These are phyloP conservation scores for Boletus sp. DNA, from an alignment of 1,284 basidiomycete genomes.

Conservation along the genomic window DNA sequence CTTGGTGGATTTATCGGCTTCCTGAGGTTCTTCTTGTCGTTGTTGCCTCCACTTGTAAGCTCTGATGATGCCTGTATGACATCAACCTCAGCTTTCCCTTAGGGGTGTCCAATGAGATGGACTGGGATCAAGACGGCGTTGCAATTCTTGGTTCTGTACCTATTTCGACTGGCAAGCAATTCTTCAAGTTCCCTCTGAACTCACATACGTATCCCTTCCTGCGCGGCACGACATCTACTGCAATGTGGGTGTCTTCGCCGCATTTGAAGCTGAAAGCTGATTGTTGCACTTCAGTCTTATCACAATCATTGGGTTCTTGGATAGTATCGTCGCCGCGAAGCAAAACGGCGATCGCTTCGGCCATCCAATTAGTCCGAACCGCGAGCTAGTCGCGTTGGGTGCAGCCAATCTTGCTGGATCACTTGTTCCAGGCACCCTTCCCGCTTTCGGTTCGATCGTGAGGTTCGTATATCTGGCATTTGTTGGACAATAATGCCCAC, in stretches of 20 bases:
- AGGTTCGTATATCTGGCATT: conserved; percentile 40
- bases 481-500: not conserved
- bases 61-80: not conserved
- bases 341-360: conserved; percentile 82
- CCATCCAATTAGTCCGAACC: conserved; percentile 86
- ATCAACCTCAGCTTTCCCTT: conserved; percentile 1
- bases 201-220: conserved; percentile 60
- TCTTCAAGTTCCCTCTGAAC: conserved; percentile 66
- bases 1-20: conserved; percentile 67
- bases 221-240: conserved; percentile 71
- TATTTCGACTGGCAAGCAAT: conserved; percentile 54
- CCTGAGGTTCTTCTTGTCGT: conserved; percentile 84
- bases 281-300: conserved; percentile 48
- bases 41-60: conserved; percentile 72
- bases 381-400: conserved; percentile 86
- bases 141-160: conserved; percentile 77
- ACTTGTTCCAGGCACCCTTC: conserved; percentile 81
- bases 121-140: conserved; percentile 78
- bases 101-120: conserved; percentile 70
- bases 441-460: conserved; percentile 87
- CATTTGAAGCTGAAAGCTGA: not conserved
- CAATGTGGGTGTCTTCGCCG: conserved; percentile 50
- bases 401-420: conserved; percentile 77
- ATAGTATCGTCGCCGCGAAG: conserved; percentile 83
- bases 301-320: conserved; percentile 73